Evolutionary conservation across 352 stramenopile genomes (phyloP).

Genomic region (Pythium brachiatum): DNA sequence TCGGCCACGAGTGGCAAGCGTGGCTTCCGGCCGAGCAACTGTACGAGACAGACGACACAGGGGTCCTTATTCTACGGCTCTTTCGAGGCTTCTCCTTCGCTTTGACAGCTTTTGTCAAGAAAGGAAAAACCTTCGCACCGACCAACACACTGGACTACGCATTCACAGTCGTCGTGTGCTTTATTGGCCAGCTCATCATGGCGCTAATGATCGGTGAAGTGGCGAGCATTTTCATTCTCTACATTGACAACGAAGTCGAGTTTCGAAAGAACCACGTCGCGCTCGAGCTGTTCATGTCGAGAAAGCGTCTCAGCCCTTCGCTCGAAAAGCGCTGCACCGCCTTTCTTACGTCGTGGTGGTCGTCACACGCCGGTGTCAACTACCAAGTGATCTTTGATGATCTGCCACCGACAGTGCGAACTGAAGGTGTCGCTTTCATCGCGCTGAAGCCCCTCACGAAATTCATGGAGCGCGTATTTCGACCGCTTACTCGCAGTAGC

Average conservation of each 20-base stretch:
- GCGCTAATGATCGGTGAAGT: constrained; percentile 73
- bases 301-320: constrained; percentile 38
- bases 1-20: constrained; percentile 45
- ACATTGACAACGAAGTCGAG: constrained; percentile 56
- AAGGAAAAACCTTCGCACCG: constrained; percentile 28
- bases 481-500: constrained; percentile 23
- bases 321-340: constrained; percentile 44
- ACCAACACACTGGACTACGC: constrained; percentile 32
- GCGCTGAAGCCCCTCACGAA: constrained; percentile 39
- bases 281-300: constrained; percentile 43
- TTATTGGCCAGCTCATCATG: constrained; percentile 51
- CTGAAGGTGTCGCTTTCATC: constrained; percentile 45
- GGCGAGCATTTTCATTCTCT: constrained; percentile 65
- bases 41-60: constrained; percentile 15
- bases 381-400: constrained; percentile 55
- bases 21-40: constrained; percentile 9
- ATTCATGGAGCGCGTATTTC: constrained; percentile 46
- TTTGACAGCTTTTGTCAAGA: constrained; percentile 70
- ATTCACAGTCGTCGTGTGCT: constrained; percentile 58
- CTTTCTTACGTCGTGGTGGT: constrained; percentile 58
- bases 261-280: constrained; percentile 69
- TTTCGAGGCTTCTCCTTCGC: constrained; percentile 55
- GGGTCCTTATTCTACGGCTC: constrained; percentile 49
- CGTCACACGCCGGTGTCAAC: constrained; percentile 46
- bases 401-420: constrained; percentile 44